Conservation (phyloP, 106 monocot genomes). For the Gastrodia elata region DNA sequence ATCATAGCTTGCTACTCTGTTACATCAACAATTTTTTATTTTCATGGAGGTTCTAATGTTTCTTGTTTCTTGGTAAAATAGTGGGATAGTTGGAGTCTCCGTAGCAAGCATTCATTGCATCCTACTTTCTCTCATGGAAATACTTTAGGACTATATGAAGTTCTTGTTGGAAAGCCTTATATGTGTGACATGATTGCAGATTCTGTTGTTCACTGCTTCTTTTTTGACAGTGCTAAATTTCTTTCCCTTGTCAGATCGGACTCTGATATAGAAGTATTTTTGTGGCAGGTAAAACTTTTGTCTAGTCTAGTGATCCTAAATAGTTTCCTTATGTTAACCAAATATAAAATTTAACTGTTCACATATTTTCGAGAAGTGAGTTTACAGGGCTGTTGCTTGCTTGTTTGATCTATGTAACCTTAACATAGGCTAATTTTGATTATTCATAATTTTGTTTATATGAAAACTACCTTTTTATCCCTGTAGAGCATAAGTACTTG, state of each 20-base stretch:
- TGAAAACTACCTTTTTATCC: background rate
- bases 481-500: background rate
- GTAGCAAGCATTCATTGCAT: constrained; percentile 64
- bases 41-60: background rate
- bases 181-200: constrained; percentile 87
- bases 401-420: background rate
- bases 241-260: constrained; percentile 38
- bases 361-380: background rate
- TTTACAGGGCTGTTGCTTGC: background rate
- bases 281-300: constrained; percentile 74
- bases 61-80: constrained; percentile 18
- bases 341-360: background rate
- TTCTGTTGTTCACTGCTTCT: constrained; percentile 88
- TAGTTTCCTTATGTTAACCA: background rate
- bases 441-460: background rate
- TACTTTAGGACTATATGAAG: constrained; percentile 91
- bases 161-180: constrained; percentile 78
- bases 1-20: background rate
- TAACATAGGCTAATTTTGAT: background rate
- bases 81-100: constrained; percentile 66
- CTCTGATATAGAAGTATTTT: constrained; percentile 62
- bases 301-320: background rate
- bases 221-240: constrained; percentile 80
- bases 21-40: background rate
- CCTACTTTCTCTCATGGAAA: constrained; percentile 87